Evolutionary conservation across 169 alveolate genomes (phyloP).

Genomic region (Plasmodium berghei): DNA sequence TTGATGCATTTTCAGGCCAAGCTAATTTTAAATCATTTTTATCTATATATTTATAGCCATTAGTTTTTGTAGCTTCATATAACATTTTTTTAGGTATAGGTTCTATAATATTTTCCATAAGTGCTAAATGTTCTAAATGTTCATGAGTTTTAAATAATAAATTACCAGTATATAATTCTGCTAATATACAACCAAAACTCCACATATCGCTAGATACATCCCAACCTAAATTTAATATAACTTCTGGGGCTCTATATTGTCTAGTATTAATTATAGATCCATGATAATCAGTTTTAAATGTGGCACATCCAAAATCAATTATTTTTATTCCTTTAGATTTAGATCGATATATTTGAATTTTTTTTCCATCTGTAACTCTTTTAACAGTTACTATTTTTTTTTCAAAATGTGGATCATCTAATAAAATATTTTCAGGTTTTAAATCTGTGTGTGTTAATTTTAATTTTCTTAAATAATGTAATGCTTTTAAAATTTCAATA

Average conservation of each 20-base stretch:
- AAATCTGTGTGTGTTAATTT: slow-evolving; percentile 98
- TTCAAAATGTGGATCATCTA: slow-evolving; percentile 86
- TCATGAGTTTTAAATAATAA: slow-evolving; percentile 95
- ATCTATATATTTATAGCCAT: slow-evolving; percentile 79
- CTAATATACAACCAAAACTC: slow-evolving; percentile 96
- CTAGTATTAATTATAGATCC: slow-evolving; percentile 97
- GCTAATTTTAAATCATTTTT: slow-evolving; percentile 76
- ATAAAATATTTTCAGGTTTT: slow-evolving; percentile 97
- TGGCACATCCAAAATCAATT: slow-evolving; percentile 99
- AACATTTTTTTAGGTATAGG: slow-evolving; percentile 82
- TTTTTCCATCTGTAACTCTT: slow-evolving; percentile 80
- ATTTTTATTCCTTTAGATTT: slow-evolving; percentile 91
- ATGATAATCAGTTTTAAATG: slow-evolving; percentile 96
- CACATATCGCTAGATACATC: slow-evolving; percentile 95
- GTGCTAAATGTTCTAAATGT: slow-evolving; percentile 95
- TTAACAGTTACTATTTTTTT: slow-evolving; percentile 81
- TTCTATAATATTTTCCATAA: slow-evolving; percentile 89
- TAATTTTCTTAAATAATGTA: slow-evolving; percentile 92
- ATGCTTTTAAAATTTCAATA: slow-evolving; percentile 92
- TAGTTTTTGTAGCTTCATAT: slow-evolving; percentile 78
- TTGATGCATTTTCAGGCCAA: slow-evolving; percentile 90
- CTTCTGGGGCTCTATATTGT: slow-evolving; percentile 99
- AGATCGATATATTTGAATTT: slow-evolving; percentile 82
- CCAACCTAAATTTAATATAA: slow-evolving; percentile 95
- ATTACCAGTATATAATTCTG: slow-evolving; percentile 95